Conservation (phyloP, 345 rosid species). For the Populus deltoides region DNA sequence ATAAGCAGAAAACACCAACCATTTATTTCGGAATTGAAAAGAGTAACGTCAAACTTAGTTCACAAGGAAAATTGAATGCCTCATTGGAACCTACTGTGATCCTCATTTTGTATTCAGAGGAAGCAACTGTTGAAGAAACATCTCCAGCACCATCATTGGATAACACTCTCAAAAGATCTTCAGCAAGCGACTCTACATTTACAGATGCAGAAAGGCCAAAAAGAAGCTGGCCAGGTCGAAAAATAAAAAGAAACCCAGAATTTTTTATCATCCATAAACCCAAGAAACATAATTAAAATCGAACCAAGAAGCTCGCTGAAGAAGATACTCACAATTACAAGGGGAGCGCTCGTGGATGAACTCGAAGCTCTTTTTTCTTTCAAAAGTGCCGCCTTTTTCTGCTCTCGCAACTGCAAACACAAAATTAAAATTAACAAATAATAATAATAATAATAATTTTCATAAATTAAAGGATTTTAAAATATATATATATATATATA, state of each 20-base stretch:
- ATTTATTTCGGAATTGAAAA: background rate
- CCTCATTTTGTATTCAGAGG: slow-evolving; percentile 68
- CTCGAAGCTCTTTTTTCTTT: slow-evolving; percentile 72
- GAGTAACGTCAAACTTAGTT: background rate
- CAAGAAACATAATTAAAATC: background rate
- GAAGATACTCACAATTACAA: slow-evolving; percentile 61
- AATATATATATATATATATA: background rate
- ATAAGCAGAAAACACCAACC: background rate
- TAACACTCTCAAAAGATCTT: slow-evolving; percentile 50
- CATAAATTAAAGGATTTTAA: background rate
- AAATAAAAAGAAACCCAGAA: background rate
- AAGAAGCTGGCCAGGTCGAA: slow-evolving; percentile 50
- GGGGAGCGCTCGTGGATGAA: slow-evolving; percentile 60
- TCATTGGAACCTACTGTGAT: slow-evolving; percentile 48
- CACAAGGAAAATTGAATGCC: background rate
- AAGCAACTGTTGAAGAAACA: slow-evolving; percentile 52
- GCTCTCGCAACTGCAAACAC: slow-evolving; percentile 63
- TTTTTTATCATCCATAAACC: no score
- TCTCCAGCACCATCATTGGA: slow-evolving; percentile 39
- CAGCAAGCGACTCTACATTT: slow-evolving; percentile 52
- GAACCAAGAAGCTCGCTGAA: background rate
- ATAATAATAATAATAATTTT: background rate
- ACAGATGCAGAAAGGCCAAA: slow-evolving; percentile 71
- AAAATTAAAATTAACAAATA: background rate
- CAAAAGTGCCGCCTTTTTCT: slow-evolving; percentile 70